These are phyloP conservation scores for Raddia guianensis DNA, from an alignment of 176 grass and related monocot genomes.

Conservation along the genomic window DNA sequence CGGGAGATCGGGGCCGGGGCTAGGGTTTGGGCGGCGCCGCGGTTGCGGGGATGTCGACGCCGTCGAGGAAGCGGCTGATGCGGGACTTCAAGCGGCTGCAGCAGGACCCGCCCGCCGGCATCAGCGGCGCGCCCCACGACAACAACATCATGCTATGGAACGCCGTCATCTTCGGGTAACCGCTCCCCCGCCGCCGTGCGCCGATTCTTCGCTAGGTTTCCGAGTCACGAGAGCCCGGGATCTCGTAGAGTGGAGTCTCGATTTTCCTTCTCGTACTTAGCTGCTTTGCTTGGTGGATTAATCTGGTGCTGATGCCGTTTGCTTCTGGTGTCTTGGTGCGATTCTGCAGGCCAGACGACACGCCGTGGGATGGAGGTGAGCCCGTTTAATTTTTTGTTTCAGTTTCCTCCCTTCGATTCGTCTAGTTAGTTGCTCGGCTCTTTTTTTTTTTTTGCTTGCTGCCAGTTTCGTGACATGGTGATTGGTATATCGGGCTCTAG, in stretches of 20 bases:
- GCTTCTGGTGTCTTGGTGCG: constrained; percentile 10
- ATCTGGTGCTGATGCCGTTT: background rate
- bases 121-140: constrained; percentile 93
- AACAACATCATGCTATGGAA: constrained; percentile 98
- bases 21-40: background rate
- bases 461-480: background rate
- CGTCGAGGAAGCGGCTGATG: constrained; percentile 96
- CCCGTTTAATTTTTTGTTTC: constrained; percentile 22
- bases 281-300: background rate
- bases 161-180: constrained; percentile 85
- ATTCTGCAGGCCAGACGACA: constrained; percentile 81
- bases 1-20: constrained; percentile 9
- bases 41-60: constrained; percentile 69
- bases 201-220: background rate
- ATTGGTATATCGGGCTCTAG: background rate
- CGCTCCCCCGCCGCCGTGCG: background rate
- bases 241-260: constrained; percentile 6
- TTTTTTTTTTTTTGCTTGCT: background rate
- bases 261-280: background rate
- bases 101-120: constrained; percentile 89
- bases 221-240: background rate
- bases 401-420: constrained; percentile 2
- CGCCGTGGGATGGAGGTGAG: constrained; percentile 92
- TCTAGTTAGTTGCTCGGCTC: background rate
- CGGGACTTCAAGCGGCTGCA: constrained; percentile 93